phyloP scores from a whole-genome alignment of 768 basidiomycete genomes.

The Suillus tomentosus region DNA sequence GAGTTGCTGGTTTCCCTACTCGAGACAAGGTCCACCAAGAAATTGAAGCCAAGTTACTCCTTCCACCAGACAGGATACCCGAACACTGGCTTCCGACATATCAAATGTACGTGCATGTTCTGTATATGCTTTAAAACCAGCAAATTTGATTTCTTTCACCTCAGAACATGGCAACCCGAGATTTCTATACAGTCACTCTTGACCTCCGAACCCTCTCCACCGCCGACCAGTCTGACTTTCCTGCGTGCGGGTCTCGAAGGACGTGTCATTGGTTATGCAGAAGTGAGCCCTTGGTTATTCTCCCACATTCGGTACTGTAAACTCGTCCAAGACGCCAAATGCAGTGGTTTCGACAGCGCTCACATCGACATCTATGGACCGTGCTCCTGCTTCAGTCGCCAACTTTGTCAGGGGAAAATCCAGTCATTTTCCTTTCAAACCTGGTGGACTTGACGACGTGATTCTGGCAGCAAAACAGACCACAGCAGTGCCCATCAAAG shows the following conservation, averaged over 20 bases:
- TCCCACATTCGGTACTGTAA: slow-evolving; percentile 1
- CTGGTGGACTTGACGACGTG: slow-evolving; percentile 85
- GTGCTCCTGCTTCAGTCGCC: slow-evolving; percentile 76
- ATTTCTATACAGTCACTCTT: slow-evolving; percentile 66
- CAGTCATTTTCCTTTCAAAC: slow-evolving; percentile 90
- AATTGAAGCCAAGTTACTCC: slow-evolving; percentile 75
- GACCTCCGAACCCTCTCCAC: slow-evolving; percentile 64
- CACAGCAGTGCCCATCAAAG: slow-evolving; percentile 40
- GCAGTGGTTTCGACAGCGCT: slow-evolving; percentile 64
- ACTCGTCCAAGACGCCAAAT: slow-evolving; percentile 50
- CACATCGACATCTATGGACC: slow-evolving; percentile 82
- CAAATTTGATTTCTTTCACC: slow-evolving; percentile 16
- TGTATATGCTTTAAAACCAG: slow-evolving; percentile 11
- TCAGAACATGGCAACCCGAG: slow-evolving; percentile 73
- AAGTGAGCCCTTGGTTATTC: slow-evolving; percentile 49
- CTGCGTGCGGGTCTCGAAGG: slow-evolving; percentile 80
- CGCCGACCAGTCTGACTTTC: slow-evolving; percentile 74
- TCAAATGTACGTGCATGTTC: slow-evolving; percentile 65
- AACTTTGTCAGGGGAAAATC: slow-evolving; percentile 95
- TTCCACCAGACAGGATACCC: slow-evolving; percentile 67
- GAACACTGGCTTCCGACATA: slow-evolving; percentile 76
- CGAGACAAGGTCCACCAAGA: slow-evolving; percentile 60
- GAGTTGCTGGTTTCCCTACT: slow-evolving; percentile 58
- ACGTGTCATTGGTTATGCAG: slow-evolving; percentile 76
- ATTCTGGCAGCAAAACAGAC: slow-evolving; percentile 34